Percentiles rank a stretch among this genome's conserved stretches.
Evolutionary conservation across 164 flowering plant genomes (phyloP).

Genomic region (Vitis labrusca): DNA sequence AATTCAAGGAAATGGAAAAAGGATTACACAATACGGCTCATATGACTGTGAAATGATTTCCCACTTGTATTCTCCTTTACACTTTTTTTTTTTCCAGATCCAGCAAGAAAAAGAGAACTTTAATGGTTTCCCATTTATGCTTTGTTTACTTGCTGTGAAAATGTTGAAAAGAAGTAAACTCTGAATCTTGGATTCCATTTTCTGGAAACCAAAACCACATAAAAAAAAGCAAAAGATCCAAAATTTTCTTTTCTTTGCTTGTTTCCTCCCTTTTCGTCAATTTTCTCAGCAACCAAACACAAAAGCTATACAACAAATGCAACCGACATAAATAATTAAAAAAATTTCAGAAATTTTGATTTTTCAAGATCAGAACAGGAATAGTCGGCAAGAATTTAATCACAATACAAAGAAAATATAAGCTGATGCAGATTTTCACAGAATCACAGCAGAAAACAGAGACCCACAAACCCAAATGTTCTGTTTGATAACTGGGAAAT

Average conservation of each 20-base stretch:
- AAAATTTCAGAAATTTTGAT: not conserved
- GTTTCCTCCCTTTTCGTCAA: not conserved
- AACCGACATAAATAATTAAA: not conserved
- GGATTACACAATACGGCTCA: constrained; percentile 23
- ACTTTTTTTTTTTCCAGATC: constrained; percentile 16
- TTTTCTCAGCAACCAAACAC: constrained; percentile 7
- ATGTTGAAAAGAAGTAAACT: constrained; percentile 1
- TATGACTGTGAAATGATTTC: constrained; percentile 12
- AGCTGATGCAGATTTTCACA: not conserved
- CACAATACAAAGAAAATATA: too few species aligned
- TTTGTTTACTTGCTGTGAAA: constrained; percentile 7
- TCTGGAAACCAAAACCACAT: not conserved
- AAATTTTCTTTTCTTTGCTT: not conserved
- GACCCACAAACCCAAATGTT: too few species aligned
- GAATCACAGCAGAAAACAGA: not conserved
- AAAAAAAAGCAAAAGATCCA: not conserved
- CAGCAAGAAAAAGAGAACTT: constrained; percentile 13
- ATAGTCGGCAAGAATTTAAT: too few species aligned
- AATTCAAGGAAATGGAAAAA: constrained; percentile 12
- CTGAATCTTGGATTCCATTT: not conserved
- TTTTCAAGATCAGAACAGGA: not conserved
- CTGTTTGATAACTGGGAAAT: too few species aligned
- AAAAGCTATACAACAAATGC: not conserved
- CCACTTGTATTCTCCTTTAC: constrained; percentile 12
- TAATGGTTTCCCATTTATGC: constrained; percentile 9